phyloP scores from a whole-genome alignment of 225 moss, liverwort and hornwort genomes.

The Polytrichum formosum region DNA sequence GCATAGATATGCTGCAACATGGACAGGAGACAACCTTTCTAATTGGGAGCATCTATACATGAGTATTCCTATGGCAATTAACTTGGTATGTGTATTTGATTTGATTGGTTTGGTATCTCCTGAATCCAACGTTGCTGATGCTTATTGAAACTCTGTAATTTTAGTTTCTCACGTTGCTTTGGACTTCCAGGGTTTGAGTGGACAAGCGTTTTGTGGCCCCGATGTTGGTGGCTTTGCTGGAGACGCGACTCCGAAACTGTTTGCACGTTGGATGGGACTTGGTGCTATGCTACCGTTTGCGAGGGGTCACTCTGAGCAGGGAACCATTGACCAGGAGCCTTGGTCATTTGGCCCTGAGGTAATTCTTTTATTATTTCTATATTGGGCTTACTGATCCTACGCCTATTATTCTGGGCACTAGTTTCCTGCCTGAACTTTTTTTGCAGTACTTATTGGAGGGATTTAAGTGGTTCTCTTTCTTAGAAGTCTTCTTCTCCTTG shows the following conservation, averaged over 20 bases:
- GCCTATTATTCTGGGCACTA: too few species aligned
- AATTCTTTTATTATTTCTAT: neutral
- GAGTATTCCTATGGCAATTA: constrained; percentile 91
- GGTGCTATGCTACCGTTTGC: constrained; percentile 86
- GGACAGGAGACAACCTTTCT: constrained; percentile 96
- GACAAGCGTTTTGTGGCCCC: constrained; percentile 84
- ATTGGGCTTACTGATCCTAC: neutral
- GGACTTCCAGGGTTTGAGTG: constrained; percentile 72
- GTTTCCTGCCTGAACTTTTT: too few species aligned
- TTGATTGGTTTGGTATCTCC: too few species aligned
- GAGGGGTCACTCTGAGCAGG: constrained; percentile 83
- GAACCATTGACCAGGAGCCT: constrained; percentile 86
- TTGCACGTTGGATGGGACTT: constrained; percentile 93
- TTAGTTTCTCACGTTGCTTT: neutral
- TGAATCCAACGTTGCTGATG: too few species aligned
- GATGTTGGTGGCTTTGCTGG: constrained; percentile 95
- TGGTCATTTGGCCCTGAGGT: constrained; percentile 95
- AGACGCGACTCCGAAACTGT: constrained; percentile 71
- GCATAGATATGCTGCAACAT: constrained; percentile 93
- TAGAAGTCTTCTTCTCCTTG: neutral
- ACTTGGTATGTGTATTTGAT: constrained; percentile 46
- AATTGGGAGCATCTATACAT: constrained; percentile 86
- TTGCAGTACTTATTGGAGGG: neutral
- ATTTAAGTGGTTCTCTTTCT: neutral
- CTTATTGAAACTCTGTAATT: too few species aligned